phyloP scores from a whole-genome alignment of 805 yeast genomes.

The Phaffomyces antillensis region DNA sequence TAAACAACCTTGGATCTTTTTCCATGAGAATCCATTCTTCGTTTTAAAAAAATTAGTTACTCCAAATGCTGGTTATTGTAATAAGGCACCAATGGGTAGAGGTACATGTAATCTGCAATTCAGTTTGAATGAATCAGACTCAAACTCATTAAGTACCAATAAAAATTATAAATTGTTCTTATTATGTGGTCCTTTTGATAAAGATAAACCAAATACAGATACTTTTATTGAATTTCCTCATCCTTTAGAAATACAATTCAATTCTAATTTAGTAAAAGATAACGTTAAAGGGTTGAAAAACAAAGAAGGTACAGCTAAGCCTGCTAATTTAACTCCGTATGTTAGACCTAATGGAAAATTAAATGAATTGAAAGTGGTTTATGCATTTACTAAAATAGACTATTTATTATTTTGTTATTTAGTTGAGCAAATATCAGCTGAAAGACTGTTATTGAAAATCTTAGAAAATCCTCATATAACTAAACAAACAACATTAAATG shows the following conservation, averaged over 20 bases:
- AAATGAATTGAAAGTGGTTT: slow-evolving; percentile 46
- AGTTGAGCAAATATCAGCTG: slow-evolving; percentile 41
- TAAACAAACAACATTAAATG: slow-evolving; percentile 39
- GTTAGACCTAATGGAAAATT: slow-evolving; percentile 24
- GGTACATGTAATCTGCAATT: slow-evolving; percentile 40
- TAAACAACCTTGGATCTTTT: slow-evolving; percentile 37
- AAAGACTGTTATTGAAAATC: slow-evolving; percentile 35
- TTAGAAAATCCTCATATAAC: slow-evolving; percentile 44
- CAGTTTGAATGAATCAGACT: slow-evolving; percentile 36
- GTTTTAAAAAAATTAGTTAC: slow-evolving; percentile 38
- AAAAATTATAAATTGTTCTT: slow-evolving; percentile 37
- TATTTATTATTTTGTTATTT: slow-evolving; percentile 51
- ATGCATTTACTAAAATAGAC: slow-evolving; percentile 48
- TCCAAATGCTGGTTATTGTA: slow-evolving; percentile 39
- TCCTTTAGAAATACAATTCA: slow-evolving; percentile 61
- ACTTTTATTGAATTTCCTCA: slow-evolving; percentile 57
- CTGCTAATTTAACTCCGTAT: slow-evolving; percentile 65
- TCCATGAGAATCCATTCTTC: slow-evolving; percentile 52
- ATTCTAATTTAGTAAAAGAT: slow-evolving; percentile 41
- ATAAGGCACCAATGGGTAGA: slow-evolving; percentile 34
- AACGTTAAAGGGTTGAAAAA: slow-evolving; percentile 72
- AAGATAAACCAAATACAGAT: slow-evolving; percentile 18
- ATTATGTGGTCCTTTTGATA: slow-evolving; percentile 43
- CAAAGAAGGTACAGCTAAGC: slow-evolving; percentile 70
- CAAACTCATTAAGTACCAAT: slow-evolving; percentile 26